Evolutionary conservation across 495 filamentous ascomycete species (phyloP).

Genomic region (Tuber magnatum): DNA sequence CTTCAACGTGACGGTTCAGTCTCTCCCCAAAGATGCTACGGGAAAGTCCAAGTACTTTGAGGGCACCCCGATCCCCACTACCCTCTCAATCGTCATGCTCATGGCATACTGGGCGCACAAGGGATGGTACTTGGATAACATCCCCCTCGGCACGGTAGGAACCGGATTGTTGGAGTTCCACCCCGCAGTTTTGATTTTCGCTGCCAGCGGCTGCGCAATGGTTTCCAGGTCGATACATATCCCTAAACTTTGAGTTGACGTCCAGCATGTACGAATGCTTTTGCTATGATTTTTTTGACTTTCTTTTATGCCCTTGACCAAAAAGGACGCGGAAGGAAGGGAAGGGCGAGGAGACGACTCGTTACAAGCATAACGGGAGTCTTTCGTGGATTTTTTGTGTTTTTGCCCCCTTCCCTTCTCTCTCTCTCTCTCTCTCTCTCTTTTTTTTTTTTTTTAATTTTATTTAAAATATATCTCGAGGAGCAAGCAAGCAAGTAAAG

Average conservation of each 20-base stretch:
- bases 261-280: constrained; percentile 13
- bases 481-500: neutral
- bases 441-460: neutral
- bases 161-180: constrained; percentile 77
- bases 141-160: constrained; percentile 62
- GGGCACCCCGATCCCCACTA: constrained; percentile 91
- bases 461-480: neutral
- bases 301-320: constrained; percentile 3
- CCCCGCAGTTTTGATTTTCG: constrained; percentile 73
- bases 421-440: too few species aligned
- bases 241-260: constrained; percentile 66
- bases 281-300: constrained; percentile 4
- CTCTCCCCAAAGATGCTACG: constrained; percentile 78
- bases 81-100: constrained; percentile 64
- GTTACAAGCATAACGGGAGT: neutral
- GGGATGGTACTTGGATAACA: constrained; percentile 67
- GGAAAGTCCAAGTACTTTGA: constrained; percentile 95
- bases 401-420: neutral
- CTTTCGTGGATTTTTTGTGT: neutral
- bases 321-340: neutral
- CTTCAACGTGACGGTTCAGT: constrained; percentile 90
- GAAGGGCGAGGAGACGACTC: neutral
- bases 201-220: constrained; percentile 83
- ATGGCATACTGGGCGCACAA: constrained; percentile 86
- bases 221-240: constrained; percentile 90